Evolutionary conservation across 306 rosid species (phyloP), one percentile per base, ranked within the genome.

Genomic region (Macrotyloma uniflorum): DNA sequence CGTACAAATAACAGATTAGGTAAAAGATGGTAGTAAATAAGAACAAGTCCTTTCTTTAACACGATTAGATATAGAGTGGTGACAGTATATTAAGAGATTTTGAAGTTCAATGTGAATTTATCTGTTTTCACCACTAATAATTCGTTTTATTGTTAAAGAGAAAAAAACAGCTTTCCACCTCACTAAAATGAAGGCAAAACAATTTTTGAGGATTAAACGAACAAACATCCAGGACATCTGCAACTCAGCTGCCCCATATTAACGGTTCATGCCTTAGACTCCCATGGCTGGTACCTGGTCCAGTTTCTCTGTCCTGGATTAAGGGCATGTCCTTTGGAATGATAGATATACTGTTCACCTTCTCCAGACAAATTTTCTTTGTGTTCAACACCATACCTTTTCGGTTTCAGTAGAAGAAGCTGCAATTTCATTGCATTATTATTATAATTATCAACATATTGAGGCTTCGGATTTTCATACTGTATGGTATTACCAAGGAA

Each of bases 241-340:
- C 24, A 65, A 61, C 80, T 79, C 33, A 67, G 76, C 28, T 42
- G 61, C 45, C 36, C 46, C 70, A 72, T 42, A 61, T 38, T 43
- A 51, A 77, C 24, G 43, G 49, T 83, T 87, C 85, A 87, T 45
- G 86, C 40, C 79, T 88, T 92, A 87, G 93, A 89, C 70, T 92
- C 73, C 98, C 98, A 95, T 75, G 97, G 82, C 77, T 95, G 98
- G 85, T 89, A 91, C 77, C 93, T 90, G 62, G 97, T 95, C 98
- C 98, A 95, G 84, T 91, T 79, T 87, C 97, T 91, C 88, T 95
- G 97, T 68, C 96, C 98, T 9, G 93, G 92, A 85, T 95, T 87
- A 50, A 95, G 97, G 35, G 98, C 86, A 72, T 95, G 99, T 43
- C 99, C 99, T 85, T 93, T 95, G 83, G 98, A 95, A 77, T 93